Evolutionary conservation across 495 filamentous ascomycete genomes (phyloP).

Genomic region (Acidiella bohemica): DNA sequence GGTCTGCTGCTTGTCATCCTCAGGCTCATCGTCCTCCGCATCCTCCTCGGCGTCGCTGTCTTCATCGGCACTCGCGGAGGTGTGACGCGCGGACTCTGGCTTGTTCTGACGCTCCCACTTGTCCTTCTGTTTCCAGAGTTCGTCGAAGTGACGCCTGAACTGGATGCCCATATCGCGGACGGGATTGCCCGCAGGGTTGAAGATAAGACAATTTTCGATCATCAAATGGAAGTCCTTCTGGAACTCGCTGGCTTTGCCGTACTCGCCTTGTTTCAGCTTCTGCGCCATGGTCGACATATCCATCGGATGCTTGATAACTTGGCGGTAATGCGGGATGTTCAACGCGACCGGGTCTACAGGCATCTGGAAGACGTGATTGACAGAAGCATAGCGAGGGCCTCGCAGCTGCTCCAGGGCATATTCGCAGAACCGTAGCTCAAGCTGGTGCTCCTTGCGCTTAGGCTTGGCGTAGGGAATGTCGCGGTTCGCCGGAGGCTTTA

Average conservation of each 20-base stretch:
- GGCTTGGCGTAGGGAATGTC: conserved; percentile 80
- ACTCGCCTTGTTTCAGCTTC: conserved; percentile 70
- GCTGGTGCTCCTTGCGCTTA: conserved; percentile 82
- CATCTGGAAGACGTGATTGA: conserved; percentile 56
- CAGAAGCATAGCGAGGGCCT: conserved; percentile 52
- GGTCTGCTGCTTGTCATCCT: conserved; percentile 41
- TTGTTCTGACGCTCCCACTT: conserved; percentile 64
- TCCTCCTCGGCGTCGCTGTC: conserved; percentile 51
- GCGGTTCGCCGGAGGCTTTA: conserved; percentile 75
- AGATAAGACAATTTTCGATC: conserved; percentile 78
- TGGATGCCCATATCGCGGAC: conserved; percentile 56
- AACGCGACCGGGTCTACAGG: conserved; percentile 90
- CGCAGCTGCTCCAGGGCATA: conserved; percentile 63
- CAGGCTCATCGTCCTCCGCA: conserved; percentile 53
- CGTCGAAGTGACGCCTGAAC: conserved; percentile 57
- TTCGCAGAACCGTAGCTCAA: conserved; percentile 82
- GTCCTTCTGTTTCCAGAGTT: conserved; percentile 58
- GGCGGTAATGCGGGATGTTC: conserved; percentile 87
- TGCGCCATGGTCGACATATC: conserved; percentile 63
- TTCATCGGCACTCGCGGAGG: conserved; percentile 36
- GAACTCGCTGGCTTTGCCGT: conserved; percentile 72
- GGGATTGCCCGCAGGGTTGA: conserved; percentile 70
- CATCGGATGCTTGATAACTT: conserved; percentile 92
- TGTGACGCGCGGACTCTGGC: conserved; percentile 38
- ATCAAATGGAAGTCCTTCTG: conserved; percentile 70